Evolutionary conservation across 1,284 basidiomycete species (phyloP).

Genomic region (Xerocomus amazonicus): DNA sequence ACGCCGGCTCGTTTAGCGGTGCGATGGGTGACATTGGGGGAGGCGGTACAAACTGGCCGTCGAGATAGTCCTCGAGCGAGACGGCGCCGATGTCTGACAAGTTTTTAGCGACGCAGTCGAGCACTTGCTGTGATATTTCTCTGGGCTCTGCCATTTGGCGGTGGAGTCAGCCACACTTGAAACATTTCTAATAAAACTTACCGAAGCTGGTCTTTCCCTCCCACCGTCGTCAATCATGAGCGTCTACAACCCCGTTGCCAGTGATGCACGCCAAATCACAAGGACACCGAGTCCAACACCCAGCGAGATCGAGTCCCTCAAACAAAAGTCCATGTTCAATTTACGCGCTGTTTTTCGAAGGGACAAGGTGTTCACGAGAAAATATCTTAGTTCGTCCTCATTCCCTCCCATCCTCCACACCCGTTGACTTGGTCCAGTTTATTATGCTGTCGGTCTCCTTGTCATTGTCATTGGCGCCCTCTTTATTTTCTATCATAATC

Average conservation of each 20-base stretch:
- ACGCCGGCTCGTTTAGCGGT: background rate
- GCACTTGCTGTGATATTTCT: background rate
- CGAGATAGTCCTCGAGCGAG: conserved; percentile 24
- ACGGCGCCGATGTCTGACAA: conserved; percentile 22
- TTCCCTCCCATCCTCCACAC: no score
- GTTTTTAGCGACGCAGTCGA: conserved; percentile 17
- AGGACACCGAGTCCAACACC: conserved; percentile 62
- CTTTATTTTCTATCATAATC: conserved; percentile 52
- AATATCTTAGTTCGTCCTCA: conserved; percentile 41
- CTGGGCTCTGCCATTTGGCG: background rate
- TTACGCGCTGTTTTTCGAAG: conserved; percentile 38
- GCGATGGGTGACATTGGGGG: background rate
- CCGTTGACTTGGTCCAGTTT: conserved; percentile 40
- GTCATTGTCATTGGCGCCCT: conserved; percentile 50
- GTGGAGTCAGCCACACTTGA: conserved; percentile 1
- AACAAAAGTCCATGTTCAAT: conserved; percentile 40
- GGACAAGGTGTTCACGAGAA: conserved; percentile 28
- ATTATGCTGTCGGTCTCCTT: conserved; percentile 42
- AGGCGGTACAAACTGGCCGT: background rate
- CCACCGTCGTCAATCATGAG: conserved; percentile 15
- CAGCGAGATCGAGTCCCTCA: conserved; percentile 47
- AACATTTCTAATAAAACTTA: background rate
- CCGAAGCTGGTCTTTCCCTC: conserved; percentile 6
- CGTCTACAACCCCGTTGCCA: conserved; percentile 15
- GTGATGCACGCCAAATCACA: conserved; percentile 9